Percentiles rank a stretch among this genome's conserved stretches.
Evolutionary conservation across 2,329 filamentous ascomycete genomes (phyloP).

Genomic region (Byssothecium circinans): DNA sequence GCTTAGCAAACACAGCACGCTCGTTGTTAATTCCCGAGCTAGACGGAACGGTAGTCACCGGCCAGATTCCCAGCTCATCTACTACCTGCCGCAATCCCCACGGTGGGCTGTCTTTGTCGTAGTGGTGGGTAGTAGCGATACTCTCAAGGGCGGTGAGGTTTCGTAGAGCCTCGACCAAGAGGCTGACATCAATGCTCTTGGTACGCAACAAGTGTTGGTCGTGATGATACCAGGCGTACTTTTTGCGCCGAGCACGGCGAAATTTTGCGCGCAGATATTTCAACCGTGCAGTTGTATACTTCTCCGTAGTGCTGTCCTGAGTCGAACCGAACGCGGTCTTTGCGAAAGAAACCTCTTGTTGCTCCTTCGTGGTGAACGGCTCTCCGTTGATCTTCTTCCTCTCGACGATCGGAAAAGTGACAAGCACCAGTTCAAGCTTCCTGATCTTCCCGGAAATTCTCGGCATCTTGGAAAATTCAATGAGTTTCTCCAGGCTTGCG

Average conservation of each 20-base stretch:
- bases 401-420: neutral
- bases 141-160: slow-evolving; percentile 7
- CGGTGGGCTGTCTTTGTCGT: neutral
- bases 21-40: neutral
- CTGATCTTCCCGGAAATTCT: neutral
- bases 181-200: slow-evolving; percentile 3
- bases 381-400: neutral
- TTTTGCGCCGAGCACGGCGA: neutral
- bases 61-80: neutral
- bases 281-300: neutral
- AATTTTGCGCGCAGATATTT: neutral
- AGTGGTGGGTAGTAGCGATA: neutral
- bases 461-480: slow-evolving; percentile 1
- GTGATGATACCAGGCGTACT: slow-evolving; percentile 4
- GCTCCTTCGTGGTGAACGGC: no score
- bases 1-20: neutral
- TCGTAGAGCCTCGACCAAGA: slow-evolving; percentile 8
- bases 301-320: no score
- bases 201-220: slow-evolving; percentile 5
- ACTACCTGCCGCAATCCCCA: slow-evolving; percentile 1
- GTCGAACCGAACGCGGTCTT: no score
- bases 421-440: neutral
- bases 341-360: no score
- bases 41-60: neutral
- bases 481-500: slow-evolving; percentile 2